Base-by-base conservation (phyloP, 176 grass and related monocot genomes). In the Carex kokanica region DNA sequence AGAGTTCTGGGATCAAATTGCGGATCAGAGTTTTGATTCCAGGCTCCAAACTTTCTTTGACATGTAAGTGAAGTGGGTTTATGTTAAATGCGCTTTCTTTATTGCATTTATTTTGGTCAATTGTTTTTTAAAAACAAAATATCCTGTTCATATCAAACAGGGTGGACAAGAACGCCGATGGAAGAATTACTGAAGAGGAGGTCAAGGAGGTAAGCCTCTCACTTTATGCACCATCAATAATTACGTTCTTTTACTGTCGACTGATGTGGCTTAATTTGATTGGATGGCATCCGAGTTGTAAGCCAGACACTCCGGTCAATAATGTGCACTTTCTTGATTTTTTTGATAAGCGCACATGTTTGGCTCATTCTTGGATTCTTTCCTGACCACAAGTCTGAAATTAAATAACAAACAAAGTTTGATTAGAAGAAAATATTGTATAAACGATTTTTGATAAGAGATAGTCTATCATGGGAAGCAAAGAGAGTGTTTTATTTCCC, bases 31-130 rank as follows among this genome's bases (percentile, higher is more conserved):
- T 72, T 98, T 98, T 81, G 95, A 98, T 85, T 88, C 88, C 60
- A 90, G 95, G 57, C 95, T 98, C 27, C 92, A 98, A 72, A 98
- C 95, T 17, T 98, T 98, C 91, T 98, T 98, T 82, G 95, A 98
- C 89, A 94, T 98, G 92, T 97, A 84, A 57, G 79, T 24, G 14
- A 82, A 82, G 24, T 36, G 31, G 4, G 7, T 14, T 52, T 27
- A 36, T 23, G 25, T 29, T 11, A 70, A n/a, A n/a, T 68, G 8
- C 9, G 15, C 13, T 27, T 24, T 79, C 20, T 36, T 81, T 17
- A 59, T 60, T 81, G 14, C 6, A 59, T 61, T 49, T 63, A 65
- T 29, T 52, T 52, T 82, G 18, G 40, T 68, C 21, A 81, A 65
- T 51, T 82, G 4, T 65, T 65, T 66, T 66, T 54, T 6, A 82